A percentile compares a stretch with the other conserved stretches of the same genome.
Conservation (phyloP, 2,329 filamentous ascomycete species). For the Aspergillus sclerotialis region DNA sequence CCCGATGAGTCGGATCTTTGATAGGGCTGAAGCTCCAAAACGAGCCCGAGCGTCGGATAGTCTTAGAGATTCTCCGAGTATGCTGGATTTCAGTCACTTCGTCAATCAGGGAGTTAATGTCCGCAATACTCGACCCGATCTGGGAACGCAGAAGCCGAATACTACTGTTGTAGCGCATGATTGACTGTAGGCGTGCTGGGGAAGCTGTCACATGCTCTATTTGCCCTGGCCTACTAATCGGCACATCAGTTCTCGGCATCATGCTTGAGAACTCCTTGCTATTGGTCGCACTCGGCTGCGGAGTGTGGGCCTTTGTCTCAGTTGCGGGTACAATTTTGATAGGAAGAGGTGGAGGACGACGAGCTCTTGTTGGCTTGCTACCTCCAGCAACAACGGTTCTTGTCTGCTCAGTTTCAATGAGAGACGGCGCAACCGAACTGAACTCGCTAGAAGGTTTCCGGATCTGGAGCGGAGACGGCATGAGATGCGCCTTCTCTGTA, state of each 20-base stretch:
- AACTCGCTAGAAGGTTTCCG: constrained; percentile 12
- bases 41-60: constrained; percentile 23
- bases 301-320: neutral
- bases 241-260: neutral
- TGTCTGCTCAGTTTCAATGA: neutral
- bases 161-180: constrained; percentile 16
- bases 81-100: constrained; percentile 18
- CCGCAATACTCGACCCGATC: constrained; percentile 19
- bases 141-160: constrained; percentile 19
- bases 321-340: constrained; percentile 14
- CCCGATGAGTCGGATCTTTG: constrained; percentile 7
- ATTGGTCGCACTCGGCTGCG: neutral
- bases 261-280: neutral
- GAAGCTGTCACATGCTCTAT: too few relatives aligned
- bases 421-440: neutral
- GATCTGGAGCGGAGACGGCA: constrained; percentile 21
- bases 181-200: constrained; percentile 5
- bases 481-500: constrained; percentile 7
- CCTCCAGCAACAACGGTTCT: neutral
- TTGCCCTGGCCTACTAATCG: neutral
- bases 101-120: constrained; percentile 19
- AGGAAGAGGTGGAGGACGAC: constrained; percentile 13
- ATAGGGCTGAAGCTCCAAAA: constrained; percentile 35
- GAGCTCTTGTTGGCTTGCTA: constrained; percentile 3
- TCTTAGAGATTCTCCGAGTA: constrained; percentile 16